These are phyloP conservation scores for Penicillium nucicola DNA, from an alignment of 495 filamentous ascomycete genomes.

Conservation along the genomic window DNA sequence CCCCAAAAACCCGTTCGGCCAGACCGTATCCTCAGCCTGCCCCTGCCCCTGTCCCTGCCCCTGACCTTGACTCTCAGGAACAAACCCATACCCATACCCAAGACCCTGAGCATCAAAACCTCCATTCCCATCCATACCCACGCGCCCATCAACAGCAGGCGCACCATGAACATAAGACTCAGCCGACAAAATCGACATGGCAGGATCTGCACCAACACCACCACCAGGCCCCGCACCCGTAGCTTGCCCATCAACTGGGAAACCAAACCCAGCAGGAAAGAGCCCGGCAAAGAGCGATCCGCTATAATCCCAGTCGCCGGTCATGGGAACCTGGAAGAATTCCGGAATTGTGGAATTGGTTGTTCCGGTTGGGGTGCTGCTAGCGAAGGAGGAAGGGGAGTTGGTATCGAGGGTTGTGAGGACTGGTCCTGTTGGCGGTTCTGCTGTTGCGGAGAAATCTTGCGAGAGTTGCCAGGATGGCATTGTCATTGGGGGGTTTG, in stretches of 20 bases:
- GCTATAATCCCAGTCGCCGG: constrained; percentile 37
- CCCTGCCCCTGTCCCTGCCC: constrained; percentile 1
- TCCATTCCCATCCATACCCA: not conserved
- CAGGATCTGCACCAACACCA: not conserved
- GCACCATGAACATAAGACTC: constrained; percentile 19
- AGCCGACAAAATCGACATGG: constrained; percentile 16
- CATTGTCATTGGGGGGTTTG: not conserved
- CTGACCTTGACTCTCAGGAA: not conserved
- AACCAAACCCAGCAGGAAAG: constrained; percentile 16
- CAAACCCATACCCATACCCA: constrained; percentile 6
- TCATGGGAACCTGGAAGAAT: constrained; percentile 38
- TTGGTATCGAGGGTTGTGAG: not conserved
- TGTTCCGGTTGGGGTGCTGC: constrained; percentile 8
- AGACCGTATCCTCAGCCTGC: constrained; percentile 2
- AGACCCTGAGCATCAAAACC: not conserved
- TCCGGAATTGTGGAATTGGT: constrained; percentile 23
- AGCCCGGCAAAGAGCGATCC: constrained; percentile 28
- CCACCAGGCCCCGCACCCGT: too few relatives aligned
- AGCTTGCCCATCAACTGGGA: not conserved
- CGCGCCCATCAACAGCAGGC: not conserved
- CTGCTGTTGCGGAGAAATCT: constrained; percentile 9
- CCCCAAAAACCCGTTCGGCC: constrained; percentile 20
- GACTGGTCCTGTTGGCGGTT: not conserved
- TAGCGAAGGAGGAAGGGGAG: constrained; percentile 24
- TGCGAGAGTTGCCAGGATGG: constrained; percentile 11